Percentiles rank a stretch among this genome's conserved stretches.
Evolutionary conservation across 2,329 filamentous ascomycete genomes (phyloP).

Genomic region (Paecilomyces sp.): DNA sequence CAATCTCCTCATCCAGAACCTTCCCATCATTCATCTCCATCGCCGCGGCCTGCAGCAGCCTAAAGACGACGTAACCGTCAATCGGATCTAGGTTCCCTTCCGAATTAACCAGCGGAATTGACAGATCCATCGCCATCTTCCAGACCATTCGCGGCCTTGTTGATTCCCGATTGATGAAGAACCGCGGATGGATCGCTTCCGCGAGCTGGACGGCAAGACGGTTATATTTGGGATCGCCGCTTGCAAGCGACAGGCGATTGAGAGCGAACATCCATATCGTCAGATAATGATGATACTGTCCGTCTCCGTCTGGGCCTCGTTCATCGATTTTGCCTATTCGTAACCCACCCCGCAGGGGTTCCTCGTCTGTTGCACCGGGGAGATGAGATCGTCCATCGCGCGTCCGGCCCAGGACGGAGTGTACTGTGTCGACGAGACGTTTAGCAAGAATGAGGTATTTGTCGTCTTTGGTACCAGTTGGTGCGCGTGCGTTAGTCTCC

Average conservation of each 20-base stretch:
- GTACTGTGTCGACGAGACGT: slow-evolving; percentile 45
- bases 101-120: slow-evolving; percentile 39
- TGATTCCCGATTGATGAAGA: slow-evolving; percentile 36
- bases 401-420: slow-evolving; percentile 46
- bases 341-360: slow-evolving; percentile 49
- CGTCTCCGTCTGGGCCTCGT: slow-evolving; percentile 46
- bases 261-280: slow-evolving; percentile 59
- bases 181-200: slow-evolving; percentile 46
- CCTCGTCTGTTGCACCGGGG: slow-evolving; percentile 44
- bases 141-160: slow-evolving; percentile 43
- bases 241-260: slow-evolving; percentile 46
- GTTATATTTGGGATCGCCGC: slow-evolving; percentile 42
- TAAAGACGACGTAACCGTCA: slow-evolving; percentile 47
- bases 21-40: slow-evolving; percentile 19
- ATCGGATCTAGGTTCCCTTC: slow-evolving; percentile 53
- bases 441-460: slow-evolving; percentile 45
- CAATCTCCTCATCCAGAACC: slow-evolving; percentile 43
- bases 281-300: slow-evolving; percentile 57
- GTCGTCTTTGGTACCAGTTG: slow-evolving; percentile 8
- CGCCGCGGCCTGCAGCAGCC: slow-evolving; percentile 41
- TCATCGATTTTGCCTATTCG: slow-evolving; percentile 51
- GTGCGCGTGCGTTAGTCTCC: slow-evolving; percentile 19
- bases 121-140: slow-evolving; percentile 49
- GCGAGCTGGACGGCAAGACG: slow-evolving; percentile 46
- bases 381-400: slow-evolving; percentile 43